Evolutionary conservation across 1,284 basidiomycete species (phyloP), one percentile per base, ranked within the genome.

Genomic region (Vanrija sp.): DNA sequence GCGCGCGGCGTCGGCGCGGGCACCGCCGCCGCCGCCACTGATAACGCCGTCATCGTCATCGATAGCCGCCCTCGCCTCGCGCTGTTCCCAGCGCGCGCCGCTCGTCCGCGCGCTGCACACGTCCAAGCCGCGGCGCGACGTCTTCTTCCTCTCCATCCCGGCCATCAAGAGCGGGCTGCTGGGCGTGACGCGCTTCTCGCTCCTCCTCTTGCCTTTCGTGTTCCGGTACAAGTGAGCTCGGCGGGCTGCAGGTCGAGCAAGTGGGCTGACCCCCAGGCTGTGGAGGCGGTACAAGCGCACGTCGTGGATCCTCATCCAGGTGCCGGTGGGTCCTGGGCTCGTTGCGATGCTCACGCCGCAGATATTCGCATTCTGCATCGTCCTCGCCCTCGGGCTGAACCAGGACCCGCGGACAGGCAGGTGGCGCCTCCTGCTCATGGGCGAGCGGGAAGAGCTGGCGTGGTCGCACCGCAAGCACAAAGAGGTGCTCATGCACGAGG

Each of bases 381-480:
- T 80, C 23, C 66, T 81, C 18, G 79, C 78, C 0, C 65, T 80
- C 22, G 79, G 79, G 0, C 64, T 80, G 12, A 77, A 81, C 53
- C 79, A 80, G 64, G 69, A 70, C 45, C 76, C 77, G 4, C 59
- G 69, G 15, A 80, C 79, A 0, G 68, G 75, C 4, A 60, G 80
- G 50, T 81, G 80, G 80, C 62, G 79, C n/a, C 60, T 81, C 25
- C 59, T 81, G 19, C 63, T 81, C 45, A 80, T 81, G 78, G 73
- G 71, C 3, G 78, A 79, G 55, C 52, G 68, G 38, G 80, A 81
- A 55, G 80, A 81, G 63, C 65, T 78, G 53, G 73, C 76, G 24
- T 80, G 80, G 80, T 74, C 76, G 3, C 68, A 75, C 22, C 61
- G 76, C 37, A 75, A 78, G 76, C 75, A 77, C 56, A 68, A 75